phyloP scores from a whole-genome alignment of 139 green algal genomes.

The Tetradesmus lagerheimii region DNA sequence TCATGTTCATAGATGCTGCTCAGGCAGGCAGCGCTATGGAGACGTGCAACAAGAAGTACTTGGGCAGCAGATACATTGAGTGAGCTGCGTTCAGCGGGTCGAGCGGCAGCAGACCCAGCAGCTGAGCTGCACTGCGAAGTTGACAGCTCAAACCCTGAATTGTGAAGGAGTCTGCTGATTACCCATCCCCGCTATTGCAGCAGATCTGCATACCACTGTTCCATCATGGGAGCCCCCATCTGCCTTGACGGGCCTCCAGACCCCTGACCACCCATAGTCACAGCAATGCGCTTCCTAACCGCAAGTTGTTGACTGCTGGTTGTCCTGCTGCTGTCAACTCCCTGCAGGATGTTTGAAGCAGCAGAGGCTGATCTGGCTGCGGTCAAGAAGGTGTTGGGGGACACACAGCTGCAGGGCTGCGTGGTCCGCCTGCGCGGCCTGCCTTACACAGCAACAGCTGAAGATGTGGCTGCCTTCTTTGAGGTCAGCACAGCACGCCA shows the following conservation, averaged over 20 bases:
- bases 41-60: slow-evolving; percentile 53
- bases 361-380: slow-evolving; percentile 56
- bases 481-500: slow-evolving; percentile 43
- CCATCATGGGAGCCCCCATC: too few species aligned
- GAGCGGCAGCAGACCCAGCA: neutral
- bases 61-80: slow-evolving; percentile 84
- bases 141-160: neutral
- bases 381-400: slow-evolving; percentile 16
- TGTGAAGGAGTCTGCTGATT: too few species aligned
- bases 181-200: neutral
- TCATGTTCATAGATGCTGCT: slow-evolving; percentile 77
- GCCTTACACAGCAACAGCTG: slow-evolving; percentile 72
- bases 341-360: slow-evolving; percentile 67
- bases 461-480: slow-evolving; percentile 70
- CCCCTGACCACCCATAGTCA: too few species aligned
- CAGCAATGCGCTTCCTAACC: neutral
- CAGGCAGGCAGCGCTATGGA: slow-evolving; percentile 70
- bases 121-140: neutral
- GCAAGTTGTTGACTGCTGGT: neutral
- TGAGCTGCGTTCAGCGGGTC: slow-evolving; percentile 36
- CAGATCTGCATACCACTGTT: neutral
- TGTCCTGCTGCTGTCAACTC: neutral
- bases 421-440: slow-evolving; percentile 81
- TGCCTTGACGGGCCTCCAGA: neutral
- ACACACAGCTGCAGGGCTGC: slow-evolving; percentile 30